These are phyloP conservation scores for Cochlearia excelsa DNA, from an alignment of 345 rosid species.

Conservation along the genomic window DNA sequence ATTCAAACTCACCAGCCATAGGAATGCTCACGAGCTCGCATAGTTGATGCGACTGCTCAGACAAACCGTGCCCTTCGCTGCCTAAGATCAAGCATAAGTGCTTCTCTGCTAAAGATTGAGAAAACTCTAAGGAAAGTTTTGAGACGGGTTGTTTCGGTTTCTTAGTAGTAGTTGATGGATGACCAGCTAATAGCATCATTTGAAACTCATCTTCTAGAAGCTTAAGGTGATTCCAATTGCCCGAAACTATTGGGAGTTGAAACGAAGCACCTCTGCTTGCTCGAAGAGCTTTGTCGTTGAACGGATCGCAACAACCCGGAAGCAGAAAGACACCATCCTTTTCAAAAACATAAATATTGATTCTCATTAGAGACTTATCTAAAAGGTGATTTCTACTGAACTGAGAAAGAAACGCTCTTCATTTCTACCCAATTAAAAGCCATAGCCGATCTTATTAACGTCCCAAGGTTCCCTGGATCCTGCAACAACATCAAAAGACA, in stretches of 20 bases:
- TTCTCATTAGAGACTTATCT: no score
- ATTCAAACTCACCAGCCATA: constrained; percentile 78
- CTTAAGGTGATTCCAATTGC: constrained; percentile 68
- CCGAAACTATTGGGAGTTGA: constrained; percentile 76
- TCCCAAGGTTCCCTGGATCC: constrained; percentile 96
- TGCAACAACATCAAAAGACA: constrained; percentile 33
- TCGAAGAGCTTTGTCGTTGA: constrained; percentile 77
- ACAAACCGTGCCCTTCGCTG: constrained; percentile 81
- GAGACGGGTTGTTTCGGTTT: constrained; percentile 44
- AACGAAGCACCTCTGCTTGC: constrained; percentile 95
- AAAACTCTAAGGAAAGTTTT: constrained; percentile 45
- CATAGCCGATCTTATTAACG: constrained; percentile 79
- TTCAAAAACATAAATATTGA: constrained; percentile 3
- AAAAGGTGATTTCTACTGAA: not conserved
- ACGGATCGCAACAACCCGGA: constrained; percentile 96
- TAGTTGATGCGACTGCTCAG: constrained; percentile 48
- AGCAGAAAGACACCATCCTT: constrained; percentile 93
- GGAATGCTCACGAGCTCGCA: constrained; percentile 86
- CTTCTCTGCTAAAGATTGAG: constrained; percentile 45
- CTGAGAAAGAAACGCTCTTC: constrained; percentile 18
- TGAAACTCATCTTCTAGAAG: constrained; percentile 47
- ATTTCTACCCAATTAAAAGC: constrained; percentile 79
- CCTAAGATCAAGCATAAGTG: constrained; percentile 81
- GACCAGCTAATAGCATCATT: constrained; percentile 84
- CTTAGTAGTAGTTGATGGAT: constrained; percentile 47